Conservation (phyloP, 2,329 filamentous ascomycete genomes). For the Monosporascus cannonballus region DNA sequence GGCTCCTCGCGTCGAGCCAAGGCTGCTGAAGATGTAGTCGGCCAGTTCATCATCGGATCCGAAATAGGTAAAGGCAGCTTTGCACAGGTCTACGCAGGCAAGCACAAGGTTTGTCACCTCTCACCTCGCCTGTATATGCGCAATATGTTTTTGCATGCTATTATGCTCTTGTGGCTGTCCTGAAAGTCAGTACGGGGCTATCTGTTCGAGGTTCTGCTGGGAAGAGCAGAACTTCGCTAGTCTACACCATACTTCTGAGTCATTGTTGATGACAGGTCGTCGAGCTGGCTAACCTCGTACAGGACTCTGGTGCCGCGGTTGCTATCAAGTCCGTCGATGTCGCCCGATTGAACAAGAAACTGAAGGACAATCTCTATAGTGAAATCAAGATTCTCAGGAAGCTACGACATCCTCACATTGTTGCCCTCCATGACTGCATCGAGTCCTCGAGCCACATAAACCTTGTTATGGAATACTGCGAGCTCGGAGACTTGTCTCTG, state of each 20-base stretch:
- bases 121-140: constrained; percentile 3
- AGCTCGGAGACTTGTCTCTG: constrained; percentile 85
- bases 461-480: constrained; percentile 97
- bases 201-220: background rate
- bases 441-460: constrained; percentile 87
- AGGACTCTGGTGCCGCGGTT: constrained; percentile 77
- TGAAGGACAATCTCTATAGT: constrained; percentile 90
- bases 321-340: constrained; percentile 97
- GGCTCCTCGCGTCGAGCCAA: constrained; percentile 29
- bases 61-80: constrained; percentile 98
- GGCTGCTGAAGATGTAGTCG: constrained; percentile 43
- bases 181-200: background rate
- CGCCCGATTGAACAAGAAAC: constrained; percentile 84
- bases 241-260: constrained; percentile 5
- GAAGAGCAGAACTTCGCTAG: background rate
- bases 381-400: constrained; percentile 95
- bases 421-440: constrained; percentile 89
- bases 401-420: constrained; percentile 92
- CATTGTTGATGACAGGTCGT: constrained; percentile 1
- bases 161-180: constrained; percentile 1
- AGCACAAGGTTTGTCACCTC: constrained; percentile 63
- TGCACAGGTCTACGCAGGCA: constrained; percentile 86
- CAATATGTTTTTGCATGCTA: constrained; percentile 5
- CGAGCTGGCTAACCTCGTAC: constrained; percentile 15
- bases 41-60: constrained; percentile 74